Base-by-base conservation (phyloP, 2,329 filamentous ascomycete species). In the Orbilia brochopaga region DNA sequence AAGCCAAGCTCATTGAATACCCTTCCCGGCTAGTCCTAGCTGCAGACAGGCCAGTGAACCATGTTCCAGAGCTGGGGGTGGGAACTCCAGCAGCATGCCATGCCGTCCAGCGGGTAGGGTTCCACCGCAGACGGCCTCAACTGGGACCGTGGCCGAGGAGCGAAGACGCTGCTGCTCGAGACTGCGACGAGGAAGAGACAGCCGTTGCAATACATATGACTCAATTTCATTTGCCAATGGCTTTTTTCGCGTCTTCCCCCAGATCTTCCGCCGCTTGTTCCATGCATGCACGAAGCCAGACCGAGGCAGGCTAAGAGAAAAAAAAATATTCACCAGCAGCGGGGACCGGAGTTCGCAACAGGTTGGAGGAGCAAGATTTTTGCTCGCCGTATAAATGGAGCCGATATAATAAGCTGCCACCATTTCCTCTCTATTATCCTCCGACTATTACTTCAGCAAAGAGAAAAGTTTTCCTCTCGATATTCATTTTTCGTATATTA, bases 71-170 rank as follows among this genome's bases (percentile, higher is more conserved):
- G 44, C 44, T 48, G 5, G 21, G 44, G 44, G 62, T 66, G 55
- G 54, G 54, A 66, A 59, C 62, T 66, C 52, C n/a, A 54, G 51
- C 23, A 55, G 55, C 48, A 56, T 55, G 64, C 64, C 44, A 48
- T 48, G 44, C 63, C 64, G 57, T 57, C 64, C 42, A 52, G 57
- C 64, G 64, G 64, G 53, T 63, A 70, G 58, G 65, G 67, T 72
- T 72, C 67, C 67, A 72, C 67, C 67, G 67, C 67, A 72, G 64
- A 65, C 55, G 67, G 27, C 46, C 67, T 61, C 67, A 72, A 23
- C 27, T 55, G 19, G 48, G 55, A 61, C 60, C 54, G 5, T 11
- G 17, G 44, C n/a, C 2, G 19, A 10, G 15, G 19, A 23, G 4
- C 44, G 27, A 4, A 3, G 27, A 32, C 4, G 52, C 57, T 58